These are phyloP conservation scores for Nothopassalora personata DNA, from an alignment of 2,329 filamentous ascomycete genomes.

Conservation along the genomic window DNA sequence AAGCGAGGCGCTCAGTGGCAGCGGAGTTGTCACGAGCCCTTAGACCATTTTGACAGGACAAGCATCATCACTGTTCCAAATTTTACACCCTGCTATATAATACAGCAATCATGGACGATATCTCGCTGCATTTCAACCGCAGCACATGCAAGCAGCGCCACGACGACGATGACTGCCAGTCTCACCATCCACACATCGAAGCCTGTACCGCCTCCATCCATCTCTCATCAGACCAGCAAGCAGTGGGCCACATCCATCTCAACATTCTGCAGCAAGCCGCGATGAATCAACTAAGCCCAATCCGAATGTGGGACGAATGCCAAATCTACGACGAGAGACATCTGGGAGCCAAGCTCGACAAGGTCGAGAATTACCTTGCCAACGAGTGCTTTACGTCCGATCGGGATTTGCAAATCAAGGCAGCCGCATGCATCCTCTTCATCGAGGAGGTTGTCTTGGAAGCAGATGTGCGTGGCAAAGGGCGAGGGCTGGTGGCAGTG, in stretches of 20 bases:
- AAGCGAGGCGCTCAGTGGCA: too few relatives aligned
- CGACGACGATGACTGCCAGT: background rate
- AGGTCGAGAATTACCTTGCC: constrained; percentile 19
- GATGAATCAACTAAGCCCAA: background rate
- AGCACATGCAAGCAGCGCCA: background rate
- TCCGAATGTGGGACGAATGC: constrained; percentile 16
- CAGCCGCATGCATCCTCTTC: constrained; percentile 8
- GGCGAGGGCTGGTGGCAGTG: constrained; percentile 10
- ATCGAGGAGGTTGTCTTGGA: constrained; percentile 13
- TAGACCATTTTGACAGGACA: too few relatives aligned
- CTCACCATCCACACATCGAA: constrained; percentile 3
- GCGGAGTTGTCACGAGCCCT: too few relatives aligned
- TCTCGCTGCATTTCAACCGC: background rate
- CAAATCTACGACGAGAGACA: constrained; percentile 10
- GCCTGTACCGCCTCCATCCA: background rate
- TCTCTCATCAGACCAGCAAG: background rate
- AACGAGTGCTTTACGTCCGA: constrained; percentile 16
- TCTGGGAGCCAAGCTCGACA: constrained; percentile 12
- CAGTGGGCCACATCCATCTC: constrained; percentile 9
- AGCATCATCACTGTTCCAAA: too few relatives aligned
- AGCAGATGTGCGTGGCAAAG: constrained; percentile 4
- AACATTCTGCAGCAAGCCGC: constrained; percentile 5
- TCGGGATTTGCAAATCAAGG: constrained; percentile 2
- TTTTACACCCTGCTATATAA: too few relatives aligned
- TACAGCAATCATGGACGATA: background rate